phyloP scores from a whole-genome alignment of 2,329 filamentous ascomycete genomes.

The Aspergillus floridensis region DNA sequence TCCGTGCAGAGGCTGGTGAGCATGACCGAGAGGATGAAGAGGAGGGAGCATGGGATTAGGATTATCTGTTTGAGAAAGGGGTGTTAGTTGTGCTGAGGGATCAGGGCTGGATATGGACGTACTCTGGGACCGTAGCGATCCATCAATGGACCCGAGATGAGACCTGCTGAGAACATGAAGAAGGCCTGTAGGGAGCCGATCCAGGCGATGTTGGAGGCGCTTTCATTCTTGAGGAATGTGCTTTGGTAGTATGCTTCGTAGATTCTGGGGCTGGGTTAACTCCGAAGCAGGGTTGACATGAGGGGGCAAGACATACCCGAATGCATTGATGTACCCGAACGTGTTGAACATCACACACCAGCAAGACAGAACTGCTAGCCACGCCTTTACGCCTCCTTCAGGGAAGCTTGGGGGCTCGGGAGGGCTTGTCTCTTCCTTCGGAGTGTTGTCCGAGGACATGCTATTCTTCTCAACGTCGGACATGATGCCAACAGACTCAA shows the following conservation, averaged over 20 bases:
- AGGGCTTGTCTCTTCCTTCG: not conserved
- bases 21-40: slow-evolving; percentile 58
- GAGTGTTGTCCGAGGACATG: not conserved
- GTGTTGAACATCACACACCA: slow-evolving; percentile 25
- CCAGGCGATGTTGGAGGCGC: slow-evolving; percentile 45
- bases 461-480: not conserved
- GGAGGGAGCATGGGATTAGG: slow-evolving; percentile 10
- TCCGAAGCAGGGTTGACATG: not conserved
- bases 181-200: slow-evolving; percentile 43
- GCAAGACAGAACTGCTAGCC: slow-evolving; percentile 25
- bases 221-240: slow-evolving; percentile 39
- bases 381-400: slow-evolving; percentile 26
- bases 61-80: slow-evolving; percentile 7
- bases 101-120: not conserved
- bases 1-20: slow-evolving; percentile 58
- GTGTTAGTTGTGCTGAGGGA: not conserved
- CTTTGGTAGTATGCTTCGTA: slow-evolving; percentile 48
- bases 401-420: slow-evolving; percentile 17
- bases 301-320: slow-evolving; percentile 17
- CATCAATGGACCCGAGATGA: slow-evolving; percentile 23
- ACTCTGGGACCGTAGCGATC: slow-evolving; percentile 21
- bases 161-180: slow-evolving; percentile 19
- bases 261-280: slow-evolving; percentile 22
- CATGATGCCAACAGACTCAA: not conserved
- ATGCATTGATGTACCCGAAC: slow-evolving; percentile 29